A percentile compares a stretch with the other conserved stretches of the same genome.
These are phyloP conservation scores for Coleophoma eucalyptorum DNA, from an alignment of 2,329 filamentous ascomycete species.

Conservation along the genomic window DNA sequence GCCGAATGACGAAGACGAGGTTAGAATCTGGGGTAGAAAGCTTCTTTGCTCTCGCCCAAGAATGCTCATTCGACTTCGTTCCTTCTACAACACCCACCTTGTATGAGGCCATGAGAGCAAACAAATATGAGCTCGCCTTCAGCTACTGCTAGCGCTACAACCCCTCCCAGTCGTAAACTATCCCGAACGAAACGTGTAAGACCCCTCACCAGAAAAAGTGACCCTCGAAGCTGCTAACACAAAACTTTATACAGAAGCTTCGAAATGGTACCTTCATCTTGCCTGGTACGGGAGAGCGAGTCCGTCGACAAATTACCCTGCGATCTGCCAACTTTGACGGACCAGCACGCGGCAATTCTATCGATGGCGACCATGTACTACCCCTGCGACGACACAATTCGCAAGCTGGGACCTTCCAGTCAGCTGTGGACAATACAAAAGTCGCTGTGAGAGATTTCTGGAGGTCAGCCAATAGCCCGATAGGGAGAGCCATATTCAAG, in stretches of 20 bases:
- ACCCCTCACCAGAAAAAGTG: background rate
- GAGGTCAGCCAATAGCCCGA: constrained; percentile 65
- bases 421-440: constrained; percentile 27
- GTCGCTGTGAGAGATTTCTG: constrained; percentile 38
- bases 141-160: constrained; percentile 19
- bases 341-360: constrained; percentile 5
- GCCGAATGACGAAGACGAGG: background rate
- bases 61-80: background rate
- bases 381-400: constrained; percentile 14
- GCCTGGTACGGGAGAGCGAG: constrained; percentile 79
- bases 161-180: constrained; percentile 15
- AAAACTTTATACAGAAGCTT: constrained; percentile 53
- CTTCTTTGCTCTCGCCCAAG: too few relatives aligned
- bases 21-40: constrained; percentile 1
- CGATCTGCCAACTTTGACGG: constrained; percentile 43
- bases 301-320: constrained; percentile 75
- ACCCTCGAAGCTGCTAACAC: background rate
- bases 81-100: background rate
- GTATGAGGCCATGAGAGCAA: constrained; percentile 9
- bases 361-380: constrained; percentile 7
- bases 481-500: constrained; percentile 79
- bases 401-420: constrained; percentile 26
- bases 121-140: constrained; percentile 25
- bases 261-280: constrained; percentile 85
- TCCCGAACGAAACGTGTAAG: constrained; percentile 22